Evolutionary conservation across 306 rosid species (phyloP).

Genomic region (Ormosia semicastrata): DNA sequence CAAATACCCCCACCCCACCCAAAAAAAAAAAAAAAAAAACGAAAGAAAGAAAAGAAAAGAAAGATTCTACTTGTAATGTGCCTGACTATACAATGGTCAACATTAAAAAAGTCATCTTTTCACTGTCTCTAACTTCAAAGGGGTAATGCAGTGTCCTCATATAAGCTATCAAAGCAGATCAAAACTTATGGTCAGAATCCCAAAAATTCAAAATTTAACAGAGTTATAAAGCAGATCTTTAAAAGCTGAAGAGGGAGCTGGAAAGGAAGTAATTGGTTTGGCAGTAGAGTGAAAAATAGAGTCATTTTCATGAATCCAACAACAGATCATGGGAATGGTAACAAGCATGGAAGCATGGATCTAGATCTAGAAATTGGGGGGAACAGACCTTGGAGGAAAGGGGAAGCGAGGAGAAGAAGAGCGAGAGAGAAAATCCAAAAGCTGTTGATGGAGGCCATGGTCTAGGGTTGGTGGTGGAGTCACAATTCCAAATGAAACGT

Average conservation of each 20-base stretch:
- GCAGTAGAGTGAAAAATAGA: not conserved
- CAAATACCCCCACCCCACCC: not conserved
- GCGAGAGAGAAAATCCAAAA: slow-evolving; percentile 61
- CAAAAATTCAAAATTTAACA: not conserved
- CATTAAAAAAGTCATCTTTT: not conserved
- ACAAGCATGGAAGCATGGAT: slow-evolving; percentile 41
- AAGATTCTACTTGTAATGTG: not conserved
- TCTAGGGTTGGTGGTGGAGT: not conserved
- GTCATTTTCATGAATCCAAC: not conserved
- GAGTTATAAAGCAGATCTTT: slow-evolving; percentile 4
- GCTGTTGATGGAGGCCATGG: slow-evolving; percentile 43
- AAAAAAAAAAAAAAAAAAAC: not conserved
- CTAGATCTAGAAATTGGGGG: slow-evolving; percentile 54
- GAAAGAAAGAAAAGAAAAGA: not conserved
- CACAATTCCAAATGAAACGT: not conserved
- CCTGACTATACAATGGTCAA: not conserved
- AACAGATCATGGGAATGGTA: slow-evolving; percentile 24
- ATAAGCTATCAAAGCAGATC: not conserved
- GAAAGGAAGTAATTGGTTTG: not conserved
- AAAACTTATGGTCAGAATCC: not conserved
- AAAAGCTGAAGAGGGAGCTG: not conserved
- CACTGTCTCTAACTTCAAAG: not conserved
- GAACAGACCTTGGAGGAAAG: slow-evolving; percentile 65
- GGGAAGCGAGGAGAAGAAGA: slow-evolving; percentile 69
- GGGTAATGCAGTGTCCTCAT: not conserved